phyloP scores from a whole-genome alignment of 352 stramenopile genomes.

The Pythium aristosporum region DNA sequence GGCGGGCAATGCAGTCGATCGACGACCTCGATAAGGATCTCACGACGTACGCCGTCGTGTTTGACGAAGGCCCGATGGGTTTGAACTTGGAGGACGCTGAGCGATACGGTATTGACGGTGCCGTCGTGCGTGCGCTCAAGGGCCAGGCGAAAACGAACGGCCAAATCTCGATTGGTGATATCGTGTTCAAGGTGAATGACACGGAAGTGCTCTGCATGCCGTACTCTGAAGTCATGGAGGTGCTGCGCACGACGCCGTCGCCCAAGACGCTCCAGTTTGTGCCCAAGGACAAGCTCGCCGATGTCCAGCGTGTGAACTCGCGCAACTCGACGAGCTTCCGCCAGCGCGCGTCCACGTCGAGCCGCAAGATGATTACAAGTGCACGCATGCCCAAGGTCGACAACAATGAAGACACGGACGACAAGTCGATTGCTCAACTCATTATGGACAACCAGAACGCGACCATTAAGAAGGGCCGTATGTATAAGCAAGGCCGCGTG shows the following conservation, averaged over 20 bases:
- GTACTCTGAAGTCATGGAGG: slow-evolving; percentile 83
- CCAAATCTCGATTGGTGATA: slow-evolving; percentile 83
- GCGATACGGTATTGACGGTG: slow-evolving; percentile 80
- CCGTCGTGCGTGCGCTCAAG: slow-evolving; percentile 77
- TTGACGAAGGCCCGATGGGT: slow-evolving; percentile 82
- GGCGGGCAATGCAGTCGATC: slow-evolving; percentile 64
- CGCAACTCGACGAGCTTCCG: slow-evolving; percentile 77
- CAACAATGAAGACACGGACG: slow-evolving; percentile 67
- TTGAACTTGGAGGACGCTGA: slow-evolving; percentile 84
- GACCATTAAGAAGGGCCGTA: slow-evolving; percentile 87
- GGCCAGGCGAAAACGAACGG: slow-evolving; percentile 81
- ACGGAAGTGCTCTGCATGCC: slow-evolving; percentile 81
- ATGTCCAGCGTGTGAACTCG: slow-evolving; percentile 83
- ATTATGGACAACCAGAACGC: slow-evolving; percentile 84
- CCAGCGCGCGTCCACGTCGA: slow-evolving; percentile 44
- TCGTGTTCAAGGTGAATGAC: slow-evolving; percentile 88
- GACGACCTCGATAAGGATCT: slow-evolving; percentile 63
- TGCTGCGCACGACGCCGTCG: slow-evolving; percentile 60
- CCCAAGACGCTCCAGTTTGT: slow-evolving; percentile 85
- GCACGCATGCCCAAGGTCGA: slow-evolving; percentile 74
- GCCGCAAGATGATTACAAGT: slow-evolving; percentile 68
- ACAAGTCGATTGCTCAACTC: slow-evolving; percentile 78
- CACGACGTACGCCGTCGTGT: slow-evolving; percentile 83
- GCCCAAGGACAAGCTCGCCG: slow-evolving; percentile 79
- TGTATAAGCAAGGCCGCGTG: slow-evolving; percentile 85